Conservation (phyloP, 495 filamentous ascomycete species). For the Eremomyces bilateralis region DNA sequence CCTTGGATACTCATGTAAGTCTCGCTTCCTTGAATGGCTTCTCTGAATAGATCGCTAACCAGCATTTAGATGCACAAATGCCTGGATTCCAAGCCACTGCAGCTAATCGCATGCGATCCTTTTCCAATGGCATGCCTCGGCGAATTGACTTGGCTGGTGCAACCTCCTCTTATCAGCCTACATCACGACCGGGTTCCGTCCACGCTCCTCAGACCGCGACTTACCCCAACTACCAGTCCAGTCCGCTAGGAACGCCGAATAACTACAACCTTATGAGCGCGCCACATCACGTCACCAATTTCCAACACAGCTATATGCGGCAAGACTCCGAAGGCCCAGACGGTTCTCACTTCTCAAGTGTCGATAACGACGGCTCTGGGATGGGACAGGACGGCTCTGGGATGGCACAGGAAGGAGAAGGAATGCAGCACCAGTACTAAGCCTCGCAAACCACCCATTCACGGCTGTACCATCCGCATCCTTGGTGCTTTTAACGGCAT, state of each 20-base stretch:
- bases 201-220: constrained; percentile 14
- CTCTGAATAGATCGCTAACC: constrained; percentile 1
- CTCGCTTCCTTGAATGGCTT: background rate
- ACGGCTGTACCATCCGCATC: too few relatives aligned
- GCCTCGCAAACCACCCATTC: too few relatives aligned
- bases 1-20: constrained; percentile 20
- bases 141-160: constrained; percentile 13
- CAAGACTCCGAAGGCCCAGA: constrained; percentile 13
- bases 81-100: constrained; percentile 15
- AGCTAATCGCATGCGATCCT: constrained; percentile 14
- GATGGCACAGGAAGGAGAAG: too few relatives aligned
- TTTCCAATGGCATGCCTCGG: constrained; percentile 12
- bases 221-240: constrained; percentile 13
- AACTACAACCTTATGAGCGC: constrained; percentile 13
- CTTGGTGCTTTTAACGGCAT: too few relatives aligned
- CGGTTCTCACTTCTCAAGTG: too few relatives aligned
- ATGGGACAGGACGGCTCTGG: too few relatives aligned
- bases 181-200: background rate
- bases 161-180: background rate
- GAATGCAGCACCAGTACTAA: too few relatives aligned
- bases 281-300: constrained; percentile 15
- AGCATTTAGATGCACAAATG: constrained; percentile 12
- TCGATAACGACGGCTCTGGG: too few relatives aligned
- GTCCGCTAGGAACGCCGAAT: constrained; percentile 13
- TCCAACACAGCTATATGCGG: constrained; percentile 15